A percentile compares a stretch with the other conserved stretches of the same genome.
These are phyloP conservation scores for Cladochytrium replicatum DNA, from an alignment of 192 early-diverging fungal genomes.

Conservation along the genomic window DNA sequence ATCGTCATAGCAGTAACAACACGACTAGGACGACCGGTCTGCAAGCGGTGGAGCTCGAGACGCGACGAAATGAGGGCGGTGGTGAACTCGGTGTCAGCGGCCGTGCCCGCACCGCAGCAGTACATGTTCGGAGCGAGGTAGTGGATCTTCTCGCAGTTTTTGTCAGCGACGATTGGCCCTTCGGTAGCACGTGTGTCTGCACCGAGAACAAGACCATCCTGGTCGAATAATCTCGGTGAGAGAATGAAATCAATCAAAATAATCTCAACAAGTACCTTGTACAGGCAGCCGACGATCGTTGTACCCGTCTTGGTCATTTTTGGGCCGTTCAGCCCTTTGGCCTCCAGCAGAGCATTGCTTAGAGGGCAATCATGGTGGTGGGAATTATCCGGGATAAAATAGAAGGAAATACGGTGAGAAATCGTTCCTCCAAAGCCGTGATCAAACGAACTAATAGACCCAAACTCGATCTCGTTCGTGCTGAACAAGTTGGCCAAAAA, in stretches of 20 bases:
- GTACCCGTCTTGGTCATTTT: conserved; percentile 92
- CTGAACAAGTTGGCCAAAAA: no score
- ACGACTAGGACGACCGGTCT: conserved; percentile 77
- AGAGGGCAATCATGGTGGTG: conserved; percentile 26
- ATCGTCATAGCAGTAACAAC: conserved; percentile 91
- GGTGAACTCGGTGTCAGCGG: conserved; percentile 96
- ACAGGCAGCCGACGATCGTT: conserved; percentile 90
- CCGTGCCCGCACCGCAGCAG: conserved; percentile 97
- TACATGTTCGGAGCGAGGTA: conserved; percentile 96
- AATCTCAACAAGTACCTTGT: conserved; percentile 52
- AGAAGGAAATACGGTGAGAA: conserved; percentile 4
- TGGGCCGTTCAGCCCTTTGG: conserved; percentile 69
- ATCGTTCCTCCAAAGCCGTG: background rate
- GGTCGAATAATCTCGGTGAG: background rate
- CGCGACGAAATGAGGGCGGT: conserved; percentile 87
- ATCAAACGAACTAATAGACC: conserved; percentile 1
- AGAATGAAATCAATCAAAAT: background rate
- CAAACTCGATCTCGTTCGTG: no score
- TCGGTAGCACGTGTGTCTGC: conserved; percentile 95
- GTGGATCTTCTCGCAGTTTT: conserved; percentile 99
- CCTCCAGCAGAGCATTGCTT: conserved; percentile 66
- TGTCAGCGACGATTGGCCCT: conserved; percentile 94
- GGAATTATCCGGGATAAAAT: no score
- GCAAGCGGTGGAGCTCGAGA: conserved; percentile 84
- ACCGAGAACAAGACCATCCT: conserved; percentile 88